Evolutionary conservation across 768 basidiomycete genomes (phyloP), one percentile per base, ranked within the genome.

Genomic region (Agrocybe pediades): DNA sequence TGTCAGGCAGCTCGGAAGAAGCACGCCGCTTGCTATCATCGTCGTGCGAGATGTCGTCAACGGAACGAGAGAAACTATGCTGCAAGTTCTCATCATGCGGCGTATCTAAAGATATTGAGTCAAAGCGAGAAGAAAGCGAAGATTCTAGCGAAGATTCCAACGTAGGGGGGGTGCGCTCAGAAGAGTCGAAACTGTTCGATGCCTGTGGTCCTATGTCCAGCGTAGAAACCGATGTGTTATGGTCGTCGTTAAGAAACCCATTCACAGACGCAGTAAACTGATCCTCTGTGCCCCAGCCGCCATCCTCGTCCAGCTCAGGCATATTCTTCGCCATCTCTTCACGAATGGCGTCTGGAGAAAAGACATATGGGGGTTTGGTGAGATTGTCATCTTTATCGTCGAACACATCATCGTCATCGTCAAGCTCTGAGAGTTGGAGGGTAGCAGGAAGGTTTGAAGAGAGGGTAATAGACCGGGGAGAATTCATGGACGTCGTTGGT

Each of bases 351-450:
- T 80, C 80, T 2, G 83, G 73, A 16, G 75, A 82, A 73, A 91
- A 88, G 36, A 82, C 75, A 64, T 78, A 74, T 1, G 65, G 60
- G 24, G 59, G 20, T 30, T 68, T 63, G 23, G 40, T 27, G 7
- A 71, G 58, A 52, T 80, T 78, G 36, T 74, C 70, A 53, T 83
- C 83, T 8, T 84, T 83, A 9, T 66, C 73, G 44, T 84, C 84
- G 68, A 91, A 91, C 13, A 86, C 85, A 65, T 91, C 90, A 70
- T 90, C 88, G 36, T 81, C 67, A 57, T 64, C 55, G 50, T 53
- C 48, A 27, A 57, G 55, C 11, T 60, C 47, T 2, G 58, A 46
- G 11, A 63, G 51, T 42, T 53, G 29, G 44, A 60, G 61, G 23
- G 54, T 47, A 20, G 59, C 13, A 17, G 61, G 55, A 23, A 49